Percentiles rank a stretch among this genome's conserved stretches.
phyloP scores from a whole-genome alignment of 129 eudicot species.

The Oenanthe sinensis region DNA sequence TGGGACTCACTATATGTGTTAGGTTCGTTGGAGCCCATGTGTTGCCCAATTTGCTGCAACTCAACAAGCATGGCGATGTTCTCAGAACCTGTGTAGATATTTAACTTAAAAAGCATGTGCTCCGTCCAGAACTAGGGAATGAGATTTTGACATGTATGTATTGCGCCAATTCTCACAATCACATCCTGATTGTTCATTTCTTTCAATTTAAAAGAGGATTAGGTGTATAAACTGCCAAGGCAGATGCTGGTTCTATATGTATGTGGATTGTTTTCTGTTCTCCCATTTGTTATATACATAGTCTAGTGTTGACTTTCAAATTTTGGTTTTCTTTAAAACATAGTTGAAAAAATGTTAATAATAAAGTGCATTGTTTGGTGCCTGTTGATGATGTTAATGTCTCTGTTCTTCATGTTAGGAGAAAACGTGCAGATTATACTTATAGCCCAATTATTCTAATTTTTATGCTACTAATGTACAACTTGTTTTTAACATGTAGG shows the following conservation, averaged over 20 bases:
- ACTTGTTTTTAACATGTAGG: not conserved
- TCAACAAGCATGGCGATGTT: not conserved
- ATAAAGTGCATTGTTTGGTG: not conserved
- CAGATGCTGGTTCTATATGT: constrained; percentile 4
- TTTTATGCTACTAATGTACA: not conserved
- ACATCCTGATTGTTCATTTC: constrained; percentile 5
- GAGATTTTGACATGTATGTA: constrained; percentile 2
- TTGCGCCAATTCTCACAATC: not conserved
- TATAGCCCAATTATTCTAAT: not conserved
- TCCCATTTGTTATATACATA: not conserved
- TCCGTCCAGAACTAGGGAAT: constrained; percentile 6
- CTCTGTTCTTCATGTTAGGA: not conserved
- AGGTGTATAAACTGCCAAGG: constrained; percentile 5
- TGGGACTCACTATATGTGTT: not conserved
- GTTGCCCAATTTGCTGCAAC: not conserved
- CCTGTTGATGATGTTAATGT: not conserved
- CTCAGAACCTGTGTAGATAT: constrained; percentile 11
- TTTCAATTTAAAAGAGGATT: constrained; percentile 6
- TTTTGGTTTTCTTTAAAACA: constrained; percentile 9
- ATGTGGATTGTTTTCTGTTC: not conserved
- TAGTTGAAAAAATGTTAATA: not conserved
- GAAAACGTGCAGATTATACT: not conserved
- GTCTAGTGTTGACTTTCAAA: constrained; percentile 11
- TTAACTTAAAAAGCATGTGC: constrained; percentile 3
- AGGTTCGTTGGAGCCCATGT: not conserved